A percentile compares a stretch with the other conserved stretches of the same genome.
These are phyloP conservation scores for Erythrophleum fordii DNA, from an alignment of 306 rosid species.

Conservation along the genomic window DNA sequence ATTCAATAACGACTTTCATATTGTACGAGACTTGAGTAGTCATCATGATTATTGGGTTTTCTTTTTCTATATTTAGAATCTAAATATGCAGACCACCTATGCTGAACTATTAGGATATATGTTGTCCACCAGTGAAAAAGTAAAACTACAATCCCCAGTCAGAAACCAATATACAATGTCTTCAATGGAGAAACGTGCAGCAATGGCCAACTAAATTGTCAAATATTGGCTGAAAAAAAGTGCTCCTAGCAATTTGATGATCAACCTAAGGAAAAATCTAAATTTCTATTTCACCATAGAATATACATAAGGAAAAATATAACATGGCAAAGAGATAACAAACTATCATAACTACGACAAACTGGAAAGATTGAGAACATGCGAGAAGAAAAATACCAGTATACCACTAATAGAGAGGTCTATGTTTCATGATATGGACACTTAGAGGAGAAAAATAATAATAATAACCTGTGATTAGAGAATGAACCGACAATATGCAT, in stretches of 20 bases:
- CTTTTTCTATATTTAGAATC: neutral
- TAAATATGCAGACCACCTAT: neutral
- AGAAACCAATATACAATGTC: neutral
- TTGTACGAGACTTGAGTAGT: neutral
- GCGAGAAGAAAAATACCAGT: neutral
- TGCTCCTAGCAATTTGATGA: neutral
- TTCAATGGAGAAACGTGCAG: neutral
- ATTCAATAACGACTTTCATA: too few species aligned
- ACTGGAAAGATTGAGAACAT: neutral
- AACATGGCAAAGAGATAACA: slow-evolving; percentile 6
- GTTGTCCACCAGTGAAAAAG: neutral
- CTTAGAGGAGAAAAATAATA: slow-evolving; percentile 27
- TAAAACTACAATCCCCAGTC: neutral
- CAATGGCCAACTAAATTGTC: neutral
- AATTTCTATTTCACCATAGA: neutral
- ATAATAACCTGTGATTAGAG: slow-evolving; percentile 76
- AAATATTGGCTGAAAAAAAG: neutral
- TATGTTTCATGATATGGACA: neutral
- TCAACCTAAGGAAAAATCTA: neutral
- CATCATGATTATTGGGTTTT: neutral
- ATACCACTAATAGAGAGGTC: neutral
- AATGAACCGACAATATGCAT: slow-evolving; percentile 66
- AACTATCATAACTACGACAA: slow-evolving; percentile 1
- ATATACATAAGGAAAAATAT: neutral
- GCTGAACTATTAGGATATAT: neutral